Evolutionary conservation across 305 asterid species (phyloP).

Genomic region (Vinca major): DNA sequence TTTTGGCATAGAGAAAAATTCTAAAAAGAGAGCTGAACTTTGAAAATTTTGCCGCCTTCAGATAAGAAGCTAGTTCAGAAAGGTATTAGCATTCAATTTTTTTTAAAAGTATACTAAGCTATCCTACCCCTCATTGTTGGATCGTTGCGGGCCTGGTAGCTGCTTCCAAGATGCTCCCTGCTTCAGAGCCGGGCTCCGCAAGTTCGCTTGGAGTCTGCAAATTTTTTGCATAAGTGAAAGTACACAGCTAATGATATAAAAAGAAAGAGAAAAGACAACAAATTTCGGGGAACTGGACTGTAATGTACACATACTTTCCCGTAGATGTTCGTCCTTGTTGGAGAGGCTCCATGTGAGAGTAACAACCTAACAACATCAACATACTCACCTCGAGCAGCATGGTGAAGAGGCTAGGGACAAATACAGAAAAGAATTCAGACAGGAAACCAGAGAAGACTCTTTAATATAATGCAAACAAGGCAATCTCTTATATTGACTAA

Average conservation of each 20-base stretch:
- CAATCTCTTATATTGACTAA: neutral
- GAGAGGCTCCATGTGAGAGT: constrained; percentile 59
- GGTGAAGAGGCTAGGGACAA: constrained; percentile 70
- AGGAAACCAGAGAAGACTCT: neutral
- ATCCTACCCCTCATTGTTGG: neutral
- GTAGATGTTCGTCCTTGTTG: constrained; percentile 36
- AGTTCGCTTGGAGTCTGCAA: constrained; percentile 64
- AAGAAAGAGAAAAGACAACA: neutral
- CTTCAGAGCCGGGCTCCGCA: constrained; percentile 63
- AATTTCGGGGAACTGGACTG: neutral
- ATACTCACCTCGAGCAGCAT: constrained; percentile 89
- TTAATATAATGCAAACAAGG: neutral
- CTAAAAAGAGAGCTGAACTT: neutral
- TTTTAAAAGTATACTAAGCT: neutral
- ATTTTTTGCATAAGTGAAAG: constrained; percentile 5
- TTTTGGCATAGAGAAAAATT: neutral
- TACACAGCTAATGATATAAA: neutral
- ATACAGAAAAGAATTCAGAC: neutral
- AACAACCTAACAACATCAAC: constrained; percentile 40
- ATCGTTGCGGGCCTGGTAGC: constrained; percentile 23
- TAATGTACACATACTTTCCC: constrained; percentile 39
- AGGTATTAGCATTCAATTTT: neutral
- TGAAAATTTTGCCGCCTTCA: neutral
- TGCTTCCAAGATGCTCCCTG: constrained; percentile 47
- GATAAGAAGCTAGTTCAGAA: neutral